Conservation (phyloP, 1,139 yeast genomes). For the Saccharomyces uvarum region DNA sequence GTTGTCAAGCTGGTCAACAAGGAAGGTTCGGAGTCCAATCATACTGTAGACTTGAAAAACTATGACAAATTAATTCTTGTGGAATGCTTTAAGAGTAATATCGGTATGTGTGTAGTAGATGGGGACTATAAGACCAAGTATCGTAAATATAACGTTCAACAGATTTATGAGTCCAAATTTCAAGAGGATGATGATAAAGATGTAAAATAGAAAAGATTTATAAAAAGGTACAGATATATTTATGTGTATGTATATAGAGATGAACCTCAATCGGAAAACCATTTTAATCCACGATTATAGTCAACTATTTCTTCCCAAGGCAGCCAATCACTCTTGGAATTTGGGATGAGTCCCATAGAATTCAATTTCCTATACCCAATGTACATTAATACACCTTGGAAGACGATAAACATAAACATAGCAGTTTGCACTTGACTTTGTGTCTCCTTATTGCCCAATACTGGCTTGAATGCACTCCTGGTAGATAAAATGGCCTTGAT, state of each 20-base stretch:
- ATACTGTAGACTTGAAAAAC: constrained; percentile 70
- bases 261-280: constrained; percentile 15
- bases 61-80: constrained; percentile 74
- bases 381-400: constrained; percentile 58
- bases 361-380: constrained; percentile 83
- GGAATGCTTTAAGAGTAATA: constrained; percentile 77
- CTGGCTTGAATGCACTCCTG: constrained; percentile 39
- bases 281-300: constrained; percentile 15
- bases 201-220: background rate
- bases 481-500: constrained; percentile 61
- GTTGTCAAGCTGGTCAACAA: constrained; percentile 69
- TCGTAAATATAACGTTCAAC: constrained; percentile 53
- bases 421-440: constrained; percentile 40
- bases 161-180: constrained; percentile 45
- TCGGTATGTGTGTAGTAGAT: constrained; percentile 74
- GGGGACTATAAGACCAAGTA: constrained; percentile 43
- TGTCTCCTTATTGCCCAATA: constrained; percentile 34
- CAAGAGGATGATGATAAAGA: constrained; percentile 14
- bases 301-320: constrained; percentile 61
- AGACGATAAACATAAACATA: constrained; percentile 44
- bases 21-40: constrained; percentile 45
- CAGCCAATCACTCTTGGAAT: constrained; percentile 82
- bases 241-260: background rate
- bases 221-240: background rate
- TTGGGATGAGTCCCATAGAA: constrained; percentile 86